These are phyloP conservation scores for Thyridium curvatum DNA, from an alignment of 2,329 filamentous ascomycete genomes.

Conservation along the genomic window DNA sequence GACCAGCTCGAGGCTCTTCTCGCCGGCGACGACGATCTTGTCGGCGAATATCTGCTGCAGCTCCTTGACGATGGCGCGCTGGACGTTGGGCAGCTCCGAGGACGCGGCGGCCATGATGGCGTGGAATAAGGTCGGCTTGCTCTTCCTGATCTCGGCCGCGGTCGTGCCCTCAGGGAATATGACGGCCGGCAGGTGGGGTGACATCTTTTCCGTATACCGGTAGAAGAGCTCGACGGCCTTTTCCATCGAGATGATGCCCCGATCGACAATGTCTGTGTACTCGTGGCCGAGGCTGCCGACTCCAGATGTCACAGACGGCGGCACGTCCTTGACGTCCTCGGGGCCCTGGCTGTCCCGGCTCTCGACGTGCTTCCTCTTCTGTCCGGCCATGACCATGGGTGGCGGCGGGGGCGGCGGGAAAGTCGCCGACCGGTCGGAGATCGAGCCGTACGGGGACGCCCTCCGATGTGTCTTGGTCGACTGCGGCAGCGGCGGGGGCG, in stretches of 20 bases:
- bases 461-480: slow-evolving; percentile 4
- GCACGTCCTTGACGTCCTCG: background rate
- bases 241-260: slow-evolving; percentile 50
- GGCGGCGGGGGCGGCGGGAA: slow-evolving; percentile 13
- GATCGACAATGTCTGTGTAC: slow-evolving; percentile 48
- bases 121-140: slow-evolving; percentile 63
- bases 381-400: slow-evolving; percentile 23
- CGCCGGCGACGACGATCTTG: slow-evolving; percentile 65
- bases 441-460: slow-evolving; percentile 4
- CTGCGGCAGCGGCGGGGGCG: slow-evolving; percentile 1
- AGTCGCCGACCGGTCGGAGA: background rate
- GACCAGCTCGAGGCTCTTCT: slow-evolving; percentile 77
- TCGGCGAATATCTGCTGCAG: slow-evolving; percentile 69
- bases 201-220: slow-evolving; percentile 54
- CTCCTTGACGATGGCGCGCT: slow-evolving; percentile 59
- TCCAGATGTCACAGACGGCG: background rate
- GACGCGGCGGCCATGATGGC: slow-evolving; percentile 62
- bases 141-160: slow-evolving; percentile 46
- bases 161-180: slow-evolving; percentile 50
- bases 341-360: slow-evolving; percentile 7
- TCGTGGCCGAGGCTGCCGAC: slow-evolving; percentile 13
- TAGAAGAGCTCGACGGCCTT: slow-evolving; percentile 49
- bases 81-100: slow-evolving; percentile 48
- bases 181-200: slow-evolving; percentile 55
- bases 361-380: slow-evolving; percentile 32